Evolutionary conservation across 495 filamentous ascomycete genomes (phyloP).

Genomic region (Xylaria cubensis): DNA sequence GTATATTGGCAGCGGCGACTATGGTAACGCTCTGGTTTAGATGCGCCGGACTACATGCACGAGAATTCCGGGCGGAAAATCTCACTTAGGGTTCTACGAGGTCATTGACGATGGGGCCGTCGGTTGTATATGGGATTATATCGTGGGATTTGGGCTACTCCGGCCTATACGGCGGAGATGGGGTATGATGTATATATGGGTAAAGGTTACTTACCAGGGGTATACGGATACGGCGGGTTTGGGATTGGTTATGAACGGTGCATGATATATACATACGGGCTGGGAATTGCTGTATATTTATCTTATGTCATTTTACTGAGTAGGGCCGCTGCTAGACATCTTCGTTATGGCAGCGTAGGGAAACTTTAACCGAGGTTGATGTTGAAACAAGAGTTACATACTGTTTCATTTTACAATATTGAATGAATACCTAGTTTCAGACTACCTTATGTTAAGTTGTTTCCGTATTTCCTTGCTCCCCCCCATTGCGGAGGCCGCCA

Average conservation of each 20-base stretch:
- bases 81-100: background rate
- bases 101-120: background rate
- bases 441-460: background rate
- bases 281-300: conserved; percentile 18
- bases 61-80: background rate
- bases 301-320: background rate
- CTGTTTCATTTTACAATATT: background rate
- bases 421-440: background rate
- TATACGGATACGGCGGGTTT: conserved; percentile 13
- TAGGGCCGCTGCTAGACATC: background rate
- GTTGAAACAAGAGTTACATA: background rate
- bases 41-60: background rate
- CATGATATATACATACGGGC: conserved; percentile 10
- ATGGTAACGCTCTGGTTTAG: conserved; percentile 40
- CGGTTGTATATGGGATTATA: background rate
- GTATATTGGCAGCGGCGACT: conserved; percentile 56
- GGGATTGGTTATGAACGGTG: conserved; percentile 14
- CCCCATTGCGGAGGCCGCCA: too few species aligned
- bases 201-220: background rate
- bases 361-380: background rate
- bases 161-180: background rate
- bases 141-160: background rate
- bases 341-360: background rate
- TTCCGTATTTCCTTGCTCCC: background rate
- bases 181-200: background rate